Conservation (phyloP, 305 asterid genomes). For the Fraxinus nigra region DNA sequence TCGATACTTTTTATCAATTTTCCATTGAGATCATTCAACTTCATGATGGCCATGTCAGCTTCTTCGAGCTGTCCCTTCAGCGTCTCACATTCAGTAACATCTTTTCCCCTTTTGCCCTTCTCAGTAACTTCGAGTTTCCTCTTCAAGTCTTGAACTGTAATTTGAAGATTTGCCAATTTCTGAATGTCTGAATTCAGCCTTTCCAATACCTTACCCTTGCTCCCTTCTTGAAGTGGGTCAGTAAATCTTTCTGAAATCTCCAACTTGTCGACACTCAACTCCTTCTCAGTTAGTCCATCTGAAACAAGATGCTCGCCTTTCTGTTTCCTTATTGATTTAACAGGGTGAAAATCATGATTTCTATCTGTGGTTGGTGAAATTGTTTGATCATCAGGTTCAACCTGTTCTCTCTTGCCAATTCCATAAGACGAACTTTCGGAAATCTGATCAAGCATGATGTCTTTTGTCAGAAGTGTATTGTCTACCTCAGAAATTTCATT, state of each 20-base stretch:
- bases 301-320: slow-evolving; percentile 34
- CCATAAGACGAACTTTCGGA: slow-evolving; percentile 70
- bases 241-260: slow-evolving; percentile 56
- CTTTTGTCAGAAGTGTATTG: slow-evolving; percentile 68
- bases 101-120: slow-evolving; percentile 75
- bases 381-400: slow-evolving; percentile 37
- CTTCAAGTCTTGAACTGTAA: slow-evolving; percentile 79
- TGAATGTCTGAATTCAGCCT: slow-evolving; percentile 89
- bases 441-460: slow-evolving; percentile 85
- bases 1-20: slow-evolving; percentile 62
- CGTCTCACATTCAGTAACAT: slow-evolving; percentile 68
- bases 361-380: slow-evolving; percentile 32
- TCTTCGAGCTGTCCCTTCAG: slow-evolving; percentile 78
- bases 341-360: slow-evolving; percentile 32
- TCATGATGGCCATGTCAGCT: slow-evolving; percentile 64
- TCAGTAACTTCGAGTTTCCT: slow-evolving; percentile 66
- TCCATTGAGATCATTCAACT: slow-evolving; percentile 71
- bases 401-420: slow-evolving; percentile 55
- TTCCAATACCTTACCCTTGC: slow-evolving; percentile 65
- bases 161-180: slow-evolving; percentile 83
- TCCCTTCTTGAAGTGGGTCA: slow-evolving; percentile 60
- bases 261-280: slow-evolving; percentile 49
- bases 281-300: slow-evolving; percentile 38
- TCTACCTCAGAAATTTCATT: slow-evolving; percentile 73
- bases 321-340: slow-evolving; percentile 52